Evolutionary conservation across 106 monocot species (phyloP).

Genomic region (Agapanthus africanus): DNA sequence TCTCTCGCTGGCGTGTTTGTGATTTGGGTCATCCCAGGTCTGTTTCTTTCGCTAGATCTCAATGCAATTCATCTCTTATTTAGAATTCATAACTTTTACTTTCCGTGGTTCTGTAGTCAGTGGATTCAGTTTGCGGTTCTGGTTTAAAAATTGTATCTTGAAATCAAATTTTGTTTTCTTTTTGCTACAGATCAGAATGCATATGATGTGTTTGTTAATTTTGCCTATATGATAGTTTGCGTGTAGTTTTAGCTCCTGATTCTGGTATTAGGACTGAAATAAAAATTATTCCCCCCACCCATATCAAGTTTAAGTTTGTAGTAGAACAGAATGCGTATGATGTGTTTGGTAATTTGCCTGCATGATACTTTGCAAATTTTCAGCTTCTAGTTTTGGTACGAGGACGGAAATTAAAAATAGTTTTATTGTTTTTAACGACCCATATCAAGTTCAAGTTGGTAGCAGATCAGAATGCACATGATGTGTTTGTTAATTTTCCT

Average conservation of each 20-base stretch:
- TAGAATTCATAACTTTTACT: no score
- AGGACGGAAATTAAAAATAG: not conserved
- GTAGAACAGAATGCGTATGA: not conserved
- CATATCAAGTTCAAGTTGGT: not conserved
- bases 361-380: not conserved
- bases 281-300: no score
- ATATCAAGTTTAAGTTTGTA: no score
- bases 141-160: no score
- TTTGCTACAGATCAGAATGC: no score
- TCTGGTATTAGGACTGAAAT: not conserved
- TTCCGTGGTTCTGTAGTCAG: no score
- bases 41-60: not conserved
- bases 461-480: not conserved
- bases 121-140: no score
- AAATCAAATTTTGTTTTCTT: no score
- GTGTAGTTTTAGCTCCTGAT: not conserved
- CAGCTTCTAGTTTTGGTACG: not conserved
- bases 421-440: not conserved
- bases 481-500: not conserved
- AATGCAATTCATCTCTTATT: no score
- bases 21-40: constrained; percentile 47
- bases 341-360: constrained; percentile 2
- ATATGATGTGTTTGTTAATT: not conserved
- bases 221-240: no score
- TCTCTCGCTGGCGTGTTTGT: constrained; percentile 25